A percentile compares a stretch with the other conserved stretches of the same genome.
These are phyloP conservation scores for Mycena indigotica DNA, from an alignment of 768 basidiomycete genomes.

Conservation along the genomic window DNA sequence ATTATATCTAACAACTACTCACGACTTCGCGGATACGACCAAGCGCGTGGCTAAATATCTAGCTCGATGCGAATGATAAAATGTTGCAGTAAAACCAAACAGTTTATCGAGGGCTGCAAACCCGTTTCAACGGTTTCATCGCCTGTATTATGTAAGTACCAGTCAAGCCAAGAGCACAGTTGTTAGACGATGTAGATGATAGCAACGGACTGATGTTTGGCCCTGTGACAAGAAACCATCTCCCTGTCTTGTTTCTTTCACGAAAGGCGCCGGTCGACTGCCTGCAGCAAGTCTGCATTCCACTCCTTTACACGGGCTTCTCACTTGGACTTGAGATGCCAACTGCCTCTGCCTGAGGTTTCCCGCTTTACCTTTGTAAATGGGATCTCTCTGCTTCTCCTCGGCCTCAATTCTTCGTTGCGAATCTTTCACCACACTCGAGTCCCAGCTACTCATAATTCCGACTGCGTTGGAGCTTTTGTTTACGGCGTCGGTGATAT, in stretches of 20 bases:
- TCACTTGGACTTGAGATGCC: constrained; percentile 40
- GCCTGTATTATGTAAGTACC: too few relatives aligned
- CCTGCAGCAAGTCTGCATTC: constrained; percentile 51
- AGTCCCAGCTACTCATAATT: constrained; percentile 57
- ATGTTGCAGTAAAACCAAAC: too few relatives aligned
- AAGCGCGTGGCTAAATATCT: too few relatives aligned
- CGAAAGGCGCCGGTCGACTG: constrained; percentile 28
- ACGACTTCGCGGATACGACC: too few relatives aligned
- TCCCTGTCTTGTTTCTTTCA: constrained; percentile 9
- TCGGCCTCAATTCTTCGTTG: constrained; percentile 73
- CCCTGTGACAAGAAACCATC: background rate
- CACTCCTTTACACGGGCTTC: constrained; percentile 41
- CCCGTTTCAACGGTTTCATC: too few relatives aligned
- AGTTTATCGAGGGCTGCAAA: too few relatives aligned
- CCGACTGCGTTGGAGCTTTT: constrained; percentile 67
- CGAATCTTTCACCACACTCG: constrained; percentile 45
- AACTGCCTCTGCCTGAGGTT: constrained; percentile 23
- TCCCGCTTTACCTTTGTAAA: constrained; percentile 30
- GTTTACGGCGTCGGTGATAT: constrained; percentile 54
- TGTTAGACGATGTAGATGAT: too few relatives aligned
- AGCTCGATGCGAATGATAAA: too few relatives aligned
- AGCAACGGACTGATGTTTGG: background rate
- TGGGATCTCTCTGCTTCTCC: constrained; percentile 69
- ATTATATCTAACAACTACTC: too few relatives aligned
- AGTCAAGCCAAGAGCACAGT: too few relatives aligned